Evolutionary conservation across 2,329 filamentous ascomycete genomes (phyloP), one percentile per base, ranked within the genome.

Genomic region (Zymoseptoria tritici): DNA sequence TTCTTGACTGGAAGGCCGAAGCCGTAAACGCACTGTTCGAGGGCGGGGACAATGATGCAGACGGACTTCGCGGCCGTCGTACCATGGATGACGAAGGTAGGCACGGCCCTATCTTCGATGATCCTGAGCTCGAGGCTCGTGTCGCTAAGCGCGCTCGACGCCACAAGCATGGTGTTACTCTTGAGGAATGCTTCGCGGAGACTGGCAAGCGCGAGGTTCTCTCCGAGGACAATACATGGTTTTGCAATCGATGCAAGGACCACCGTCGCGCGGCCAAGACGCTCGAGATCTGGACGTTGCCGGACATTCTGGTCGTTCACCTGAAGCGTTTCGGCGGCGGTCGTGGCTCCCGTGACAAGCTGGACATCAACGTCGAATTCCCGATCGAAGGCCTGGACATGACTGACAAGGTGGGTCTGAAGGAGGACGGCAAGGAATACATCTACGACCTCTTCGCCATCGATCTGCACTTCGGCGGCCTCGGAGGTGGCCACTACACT

Each of bases 151-250:
- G 92, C 46, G 79, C 80, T 54, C 79, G 78, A 60, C 87, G 91
- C 7, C 83, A 81, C 68, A 89, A 87, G 74, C 81, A 85, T 57
- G 94, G 94, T 26, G 87, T 97, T 65, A 87, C 86, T 0, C 81
- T 99, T 4, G 88, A 94, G 21, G 91, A 97, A 67, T 99, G 94
- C 71, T 83, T 99, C 57, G 88, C 92, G 60, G 94, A 97, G 74
- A 97, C 96, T 67, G 90, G 94, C 71, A 93, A 93, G 72, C 89
- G 92, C 61, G 94, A 99, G 75, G 86, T 96, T 13, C 79, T 99
- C 4, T 97, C 93, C 0, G 91, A 97, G 73, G 89, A 95, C 71
- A 95, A 99, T 72, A 93, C 91, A 61, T 99, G 94, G 94, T 97
- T 95, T 73, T 99, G 94, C 71, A 93, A 91, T 59, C 85, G 91